A percentile compares a stretch with the other conserved stretches of the same genome.
Conservation (phyloP, 352 stramenopile species). For the Pythium insidiosum region DNA sequence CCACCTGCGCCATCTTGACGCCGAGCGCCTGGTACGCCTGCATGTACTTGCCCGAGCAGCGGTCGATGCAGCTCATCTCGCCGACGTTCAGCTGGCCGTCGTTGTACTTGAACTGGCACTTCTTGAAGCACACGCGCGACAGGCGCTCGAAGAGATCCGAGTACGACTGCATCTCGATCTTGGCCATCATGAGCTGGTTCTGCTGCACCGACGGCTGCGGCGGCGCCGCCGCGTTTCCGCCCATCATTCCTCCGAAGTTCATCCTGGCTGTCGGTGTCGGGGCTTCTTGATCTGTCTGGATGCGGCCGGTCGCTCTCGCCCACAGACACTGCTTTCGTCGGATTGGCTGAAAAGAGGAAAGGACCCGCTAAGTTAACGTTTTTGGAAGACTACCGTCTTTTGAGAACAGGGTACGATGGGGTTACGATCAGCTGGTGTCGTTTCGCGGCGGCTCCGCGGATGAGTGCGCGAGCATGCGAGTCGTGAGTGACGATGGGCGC, state of each 20-base stretch:
- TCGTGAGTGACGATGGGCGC: slow-evolving; percentile 19
- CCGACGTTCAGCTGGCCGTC: slow-evolving; percentile 95
- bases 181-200: slow-evolving; percentile 78
- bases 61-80: slow-evolving; percentile 98
- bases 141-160: slow-evolving; percentile 89
- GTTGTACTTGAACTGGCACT: slow-evolving; percentile 94
- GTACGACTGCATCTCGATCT: slow-evolving; percentile 89
- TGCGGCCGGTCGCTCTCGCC: too few relatives aligned
- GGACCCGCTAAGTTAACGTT: too few relatives aligned
- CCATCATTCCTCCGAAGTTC: slow-evolving; percentile 78
- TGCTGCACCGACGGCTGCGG: slow-evolving; percentile 44
- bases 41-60: slow-evolving; percentile 97
- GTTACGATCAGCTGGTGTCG: too few relatives aligned
- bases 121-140: slow-evolving; percentile 89
- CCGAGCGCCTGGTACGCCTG: slow-evolving; percentile 93
- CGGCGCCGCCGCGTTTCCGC: slow-evolving; percentile 31
- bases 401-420: too few relatives aligned
- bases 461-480: too few relatives aligned
- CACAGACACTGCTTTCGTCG: slow-evolving; percentile 6
- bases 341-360: slow-evolving; percentile 14
- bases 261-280: too few relatives aligned
- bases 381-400: too few relatives aligned
- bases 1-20: slow-evolving; percentile 92
- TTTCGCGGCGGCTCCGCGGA: too few relatives aligned
- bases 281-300: too few relatives aligned